phyloP scores from a whole-genome alignment of 2,329 filamentous ascomycete species.

The Coniochaeta sp. region DNA sequence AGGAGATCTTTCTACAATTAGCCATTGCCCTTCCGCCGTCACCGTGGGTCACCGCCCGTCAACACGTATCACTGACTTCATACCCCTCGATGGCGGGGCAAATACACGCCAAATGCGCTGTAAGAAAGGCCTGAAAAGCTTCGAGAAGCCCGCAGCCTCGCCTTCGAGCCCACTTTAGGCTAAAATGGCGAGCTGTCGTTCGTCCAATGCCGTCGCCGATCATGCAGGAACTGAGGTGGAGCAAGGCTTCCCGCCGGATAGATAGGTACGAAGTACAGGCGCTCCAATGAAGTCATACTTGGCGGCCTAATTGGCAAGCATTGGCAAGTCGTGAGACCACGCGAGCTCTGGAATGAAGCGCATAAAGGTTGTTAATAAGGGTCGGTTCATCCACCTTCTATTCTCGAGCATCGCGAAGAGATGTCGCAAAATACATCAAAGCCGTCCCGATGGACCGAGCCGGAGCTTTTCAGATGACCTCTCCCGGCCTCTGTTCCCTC shows the following conservation, averaged over 20 bases:
- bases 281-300: neutral
- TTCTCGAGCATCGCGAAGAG: neutral
- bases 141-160: neutral
- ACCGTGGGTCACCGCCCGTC: neutral
- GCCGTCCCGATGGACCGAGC: neutral
- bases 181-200: neutral
- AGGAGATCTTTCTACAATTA: neutral
- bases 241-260: too few relatives aligned
- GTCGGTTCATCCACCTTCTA: neutral
- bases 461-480: neutral
- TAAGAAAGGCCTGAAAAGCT: neutral
- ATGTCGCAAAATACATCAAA: neutral
- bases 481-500: neutral
- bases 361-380: too few relatives aligned
- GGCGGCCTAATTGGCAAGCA: neutral
- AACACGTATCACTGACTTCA: neutral
- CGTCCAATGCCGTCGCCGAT: constrained; percentile 1
- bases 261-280: too few relatives aligned
- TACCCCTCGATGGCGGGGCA: neutral
- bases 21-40: neutral
- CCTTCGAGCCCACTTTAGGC: neutral
- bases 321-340: too few relatives aligned
- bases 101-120: neutral
- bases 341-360: neutral
- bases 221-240: constrained; percentile 1